A percentile compares a stretch with the other conserved stretches of the same genome.
Conservation (phyloP, 768 basidiomycete genomes). For the Calvatia gigantea region DNA sequence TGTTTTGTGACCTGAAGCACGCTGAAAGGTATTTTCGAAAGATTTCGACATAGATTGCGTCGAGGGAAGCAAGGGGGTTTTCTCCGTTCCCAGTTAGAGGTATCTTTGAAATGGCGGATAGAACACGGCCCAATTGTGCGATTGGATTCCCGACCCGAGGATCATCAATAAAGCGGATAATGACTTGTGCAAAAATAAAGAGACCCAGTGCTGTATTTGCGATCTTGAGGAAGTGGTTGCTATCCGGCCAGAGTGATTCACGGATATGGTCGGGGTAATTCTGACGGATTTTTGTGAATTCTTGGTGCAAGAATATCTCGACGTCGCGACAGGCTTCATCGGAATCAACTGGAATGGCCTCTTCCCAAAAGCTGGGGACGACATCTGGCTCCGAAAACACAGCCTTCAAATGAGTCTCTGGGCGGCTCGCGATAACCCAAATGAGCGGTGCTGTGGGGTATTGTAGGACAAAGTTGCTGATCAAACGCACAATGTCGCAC, state of each 20-base stretch:
- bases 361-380: not conserved
- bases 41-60: slow-evolving; percentile 10
- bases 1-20: not conserved
- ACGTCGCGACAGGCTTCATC: slow-evolving; percentile 18
- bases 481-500: slow-evolving; percentile 13
- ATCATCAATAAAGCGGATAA: slow-evolving; percentile 20
- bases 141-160: not conserved
- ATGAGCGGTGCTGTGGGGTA: slow-evolving; percentile 12
- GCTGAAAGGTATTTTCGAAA: not conserved
- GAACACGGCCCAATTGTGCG: not conserved
- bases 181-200: slow-evolving; percentile 23
- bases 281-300: slow-evolving; percentile 12
- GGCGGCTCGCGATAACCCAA: slow-evolving; percentile 25
- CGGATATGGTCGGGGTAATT: not conserved
- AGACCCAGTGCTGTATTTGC: slow-evolving; percentile 20
- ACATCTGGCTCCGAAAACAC: slow-evolving; percentile 7
- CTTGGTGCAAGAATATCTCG: slow-evolving; percentile 13
- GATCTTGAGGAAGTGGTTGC: slow-evolving; percentile 11
- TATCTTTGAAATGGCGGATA: not conserved
- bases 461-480: not conserved
- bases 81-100: not conserved
- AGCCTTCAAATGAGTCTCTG: slow-evolving; percentile 21
- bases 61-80: slow-evolving; percentile 9
- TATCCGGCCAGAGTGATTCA: slow-evolving; percentile 16
- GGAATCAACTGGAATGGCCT: slow-evolving; percentile 10